Conservation (phyloP, 108 stramenopile species). For the Fistulifera solaris region DNA sequence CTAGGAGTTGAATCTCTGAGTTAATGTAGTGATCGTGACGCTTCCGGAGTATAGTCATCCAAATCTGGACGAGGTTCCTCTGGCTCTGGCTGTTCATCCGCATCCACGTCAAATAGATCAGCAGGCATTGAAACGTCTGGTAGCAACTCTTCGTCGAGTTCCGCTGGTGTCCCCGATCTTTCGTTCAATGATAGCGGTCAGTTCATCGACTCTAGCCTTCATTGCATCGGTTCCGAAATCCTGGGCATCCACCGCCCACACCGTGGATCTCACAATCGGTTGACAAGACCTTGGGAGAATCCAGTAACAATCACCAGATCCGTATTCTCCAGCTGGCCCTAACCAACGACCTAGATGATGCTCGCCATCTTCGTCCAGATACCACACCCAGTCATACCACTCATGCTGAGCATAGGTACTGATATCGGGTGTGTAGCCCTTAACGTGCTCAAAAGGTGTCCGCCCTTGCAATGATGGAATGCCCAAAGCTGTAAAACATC, state of each 20-base stretch:
- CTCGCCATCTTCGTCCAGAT: slow-evolving; percentile 6
- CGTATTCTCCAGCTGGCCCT: slow-evolving; percentile 11
- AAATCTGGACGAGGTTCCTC: not conserved
- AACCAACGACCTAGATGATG: slow-evolving; percentile 14
- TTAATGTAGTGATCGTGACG: not conserved
- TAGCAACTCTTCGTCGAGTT: not conserved
- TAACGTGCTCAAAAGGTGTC: slow-evolving; percentile 1
- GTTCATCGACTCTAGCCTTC: not conserved
- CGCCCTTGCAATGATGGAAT: slow-evolving; percentile 8
- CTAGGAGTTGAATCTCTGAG: not conserved
- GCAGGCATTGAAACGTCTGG: not conserved
- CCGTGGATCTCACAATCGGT: not conserved
- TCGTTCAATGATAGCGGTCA: not conserved
- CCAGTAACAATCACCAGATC: not conserved
- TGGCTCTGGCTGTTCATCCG: not conserved
- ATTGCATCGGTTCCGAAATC: not conserved
- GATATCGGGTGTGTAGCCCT: slow-evolving; percentile 33
- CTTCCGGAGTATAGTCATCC: not conserved
- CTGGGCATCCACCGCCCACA: not conserved
- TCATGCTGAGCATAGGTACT: slow-evolving; percentile 26
- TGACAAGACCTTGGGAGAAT: slow-evolving; percentile 1
- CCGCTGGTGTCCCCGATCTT: not conserved
- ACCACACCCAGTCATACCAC: slow-evolving; percentile 34
- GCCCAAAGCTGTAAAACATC: slow-evolving; percentile 3
- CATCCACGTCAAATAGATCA: not conserved